Evolutionary conservation across 768 basidiomycete genomes (phyloP).

Genomic region (Xerocomellus chrysenteron): DNA sequence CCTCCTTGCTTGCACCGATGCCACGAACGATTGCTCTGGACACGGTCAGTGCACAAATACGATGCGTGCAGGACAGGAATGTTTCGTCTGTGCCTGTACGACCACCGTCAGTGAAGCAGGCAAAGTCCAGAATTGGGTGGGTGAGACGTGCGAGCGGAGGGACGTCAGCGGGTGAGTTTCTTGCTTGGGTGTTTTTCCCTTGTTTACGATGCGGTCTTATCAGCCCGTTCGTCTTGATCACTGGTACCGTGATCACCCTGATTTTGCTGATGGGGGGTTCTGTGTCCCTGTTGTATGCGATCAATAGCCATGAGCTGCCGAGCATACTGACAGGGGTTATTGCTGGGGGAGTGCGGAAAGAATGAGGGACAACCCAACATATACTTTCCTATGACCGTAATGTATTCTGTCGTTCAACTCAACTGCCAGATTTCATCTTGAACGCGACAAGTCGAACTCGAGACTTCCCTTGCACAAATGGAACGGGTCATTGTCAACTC

Average conservation of each 20-base stretch:
- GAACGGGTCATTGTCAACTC: not conserved
- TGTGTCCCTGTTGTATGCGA: conserved; percentile 59
- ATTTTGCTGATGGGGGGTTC: conserved; percentile 67
- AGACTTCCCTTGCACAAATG: not conserved
- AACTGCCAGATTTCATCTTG: not conserved
- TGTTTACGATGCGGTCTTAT: not conserved
- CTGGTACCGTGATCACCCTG: conserved; percentile 65
- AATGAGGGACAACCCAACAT: conserved; percentile 31
- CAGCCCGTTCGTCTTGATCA: conserved; percentile 74
- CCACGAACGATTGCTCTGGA: conserved; percentile 67
- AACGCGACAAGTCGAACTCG: not conserved
- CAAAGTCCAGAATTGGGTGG: conserved; percentile 70
- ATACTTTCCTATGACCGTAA: not conserved
- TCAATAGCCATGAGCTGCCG: conserved; percentile 66
- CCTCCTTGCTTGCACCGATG: conserved; percentile 53
- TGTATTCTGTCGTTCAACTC: conserved; percentile 2
- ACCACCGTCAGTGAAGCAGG: conserved; percentile 51
- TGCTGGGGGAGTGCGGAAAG: conserved; percentile 48
- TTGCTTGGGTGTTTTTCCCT: not conserved
- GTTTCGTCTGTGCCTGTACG: conserved; percentile 47
- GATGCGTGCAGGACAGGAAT: conserved; percentile 55
- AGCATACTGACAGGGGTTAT: conserved; percentile 68
- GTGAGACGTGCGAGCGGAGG: conserved; percentile 71
- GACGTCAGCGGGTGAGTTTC: conserved; percentile 75
- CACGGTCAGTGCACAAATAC: conserved; percentile 64